A percentile compares a stretch with the other conserved stretches of the same genome.
Conservation (phyloP, 2,329 filamentous ascomycete species). For the Sclerotinia spermophila region DNA sequence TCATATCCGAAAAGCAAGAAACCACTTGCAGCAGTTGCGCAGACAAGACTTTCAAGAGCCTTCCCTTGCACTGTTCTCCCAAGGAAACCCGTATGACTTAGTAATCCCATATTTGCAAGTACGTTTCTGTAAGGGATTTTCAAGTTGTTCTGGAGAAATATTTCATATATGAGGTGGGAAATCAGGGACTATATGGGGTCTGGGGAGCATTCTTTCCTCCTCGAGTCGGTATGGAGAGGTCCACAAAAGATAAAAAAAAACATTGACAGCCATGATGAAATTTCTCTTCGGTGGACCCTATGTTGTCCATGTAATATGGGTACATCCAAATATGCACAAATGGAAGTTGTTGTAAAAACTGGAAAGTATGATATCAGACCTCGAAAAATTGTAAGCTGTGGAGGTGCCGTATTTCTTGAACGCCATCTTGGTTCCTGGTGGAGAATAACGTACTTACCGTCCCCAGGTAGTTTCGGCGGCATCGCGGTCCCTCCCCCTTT, state of each 20-base stretch:
- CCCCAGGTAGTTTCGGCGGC: slow-evolving; percentile 11
- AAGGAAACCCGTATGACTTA: slow-evolving; percentile 18
- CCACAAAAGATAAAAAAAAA: slow-evolving; percentile 11
- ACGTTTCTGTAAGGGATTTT: background rate
- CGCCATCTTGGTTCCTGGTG: background rate
- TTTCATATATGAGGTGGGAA: slow-evolving; percentile 7
- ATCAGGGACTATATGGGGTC: slow-evolving; percentile 14
- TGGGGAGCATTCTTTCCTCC: background rate
- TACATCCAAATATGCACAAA: background rate
- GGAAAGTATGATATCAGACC: slow-evolving; percentile 18
- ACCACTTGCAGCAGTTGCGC: slow-evolving; percentile 17
- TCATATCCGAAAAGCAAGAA: slow-evolving; percentile 23
- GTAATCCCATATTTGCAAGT: slow-evolving; percentile 13
- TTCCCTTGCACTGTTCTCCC: slow-evolving; percentile 12
- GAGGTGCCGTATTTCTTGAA: slow-evolving; percentile 6
- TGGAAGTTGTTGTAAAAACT: background rate
- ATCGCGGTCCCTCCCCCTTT: slow-evolving; percentile 14
- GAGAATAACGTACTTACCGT: background rate
- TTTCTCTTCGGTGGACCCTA: background rate
- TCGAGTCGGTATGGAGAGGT: background rate
- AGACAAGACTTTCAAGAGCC: slow-evolving; percentile 19
- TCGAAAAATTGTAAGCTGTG: background rate
- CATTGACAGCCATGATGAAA: slow-evolving; percentile 15
- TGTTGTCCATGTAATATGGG: slow-evolving; percentile 5
- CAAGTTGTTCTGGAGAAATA: background rate